These are phyloP conservation scores for Forsythia suspensa DNA, from an alignment of 257 asterid species.

Conservation along the genomic window DNA sequence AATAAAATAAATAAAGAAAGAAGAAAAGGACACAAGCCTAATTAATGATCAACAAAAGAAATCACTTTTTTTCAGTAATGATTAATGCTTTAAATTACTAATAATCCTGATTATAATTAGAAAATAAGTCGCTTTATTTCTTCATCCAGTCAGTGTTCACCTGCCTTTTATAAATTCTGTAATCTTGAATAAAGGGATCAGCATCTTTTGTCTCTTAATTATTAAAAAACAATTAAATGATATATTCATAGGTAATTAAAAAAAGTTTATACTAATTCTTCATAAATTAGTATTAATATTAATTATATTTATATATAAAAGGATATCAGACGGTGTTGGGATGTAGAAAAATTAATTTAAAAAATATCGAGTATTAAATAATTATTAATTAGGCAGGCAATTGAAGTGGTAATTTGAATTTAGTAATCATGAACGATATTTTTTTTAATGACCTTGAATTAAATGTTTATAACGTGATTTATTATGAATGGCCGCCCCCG, in stretches of 20 bases:
- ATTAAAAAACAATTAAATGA: no score
- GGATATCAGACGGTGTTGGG: neutral
- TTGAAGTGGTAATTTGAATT: neutral
- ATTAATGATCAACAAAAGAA: neutral
- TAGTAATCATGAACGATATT: neutral
- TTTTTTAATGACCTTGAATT: no score
- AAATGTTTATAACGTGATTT: no score
- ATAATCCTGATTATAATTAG: neutral
- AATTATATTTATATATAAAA: no score
- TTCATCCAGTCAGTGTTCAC: conserved; percentile 28
- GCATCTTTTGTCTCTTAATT: neutral
- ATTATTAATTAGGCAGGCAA: no score
- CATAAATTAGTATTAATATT: no score
- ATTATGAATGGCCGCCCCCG: no score
- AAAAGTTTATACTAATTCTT: no score
- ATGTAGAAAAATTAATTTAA: no score
- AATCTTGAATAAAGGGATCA: neutral
- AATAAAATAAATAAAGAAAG: neutral
- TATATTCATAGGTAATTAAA: no score
- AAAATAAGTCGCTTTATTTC: conserved; percentile 19
- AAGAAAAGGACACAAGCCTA: neutral
- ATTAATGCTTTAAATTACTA: conserved; percentile 20
- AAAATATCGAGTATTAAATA: neutral
- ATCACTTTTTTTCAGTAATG: conserved; percentile 1
- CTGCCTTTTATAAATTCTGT: neutral